These are phyloP conservation scores for Myxozyma udenii DNA, from an alignment of 805 yeast genomes.

Conservation along the genomic window DNA sequence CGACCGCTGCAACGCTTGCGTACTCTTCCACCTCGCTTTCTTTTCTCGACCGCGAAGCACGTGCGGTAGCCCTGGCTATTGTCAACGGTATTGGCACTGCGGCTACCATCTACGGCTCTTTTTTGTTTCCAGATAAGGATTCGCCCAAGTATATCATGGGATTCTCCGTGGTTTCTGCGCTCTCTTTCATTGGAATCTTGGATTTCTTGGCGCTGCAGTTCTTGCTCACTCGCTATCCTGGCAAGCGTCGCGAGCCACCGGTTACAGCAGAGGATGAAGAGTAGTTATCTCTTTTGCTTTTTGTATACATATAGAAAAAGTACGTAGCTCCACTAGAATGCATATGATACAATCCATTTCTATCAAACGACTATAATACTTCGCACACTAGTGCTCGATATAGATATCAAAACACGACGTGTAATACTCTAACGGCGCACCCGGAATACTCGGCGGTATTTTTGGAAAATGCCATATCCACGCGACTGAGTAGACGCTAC, in stretches of 20 bases:
- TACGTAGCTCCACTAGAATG: too few species aligned
- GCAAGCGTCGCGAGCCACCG: background rate
- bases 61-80: constrained; percentile 21
- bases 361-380: too few species aligned
- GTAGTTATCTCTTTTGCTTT: too few species aligned
- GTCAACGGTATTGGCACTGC: constrained; percentile 21
- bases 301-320: too few species aligned
- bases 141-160: constrained; percentile 23
- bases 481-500: constrained; percentile 16
- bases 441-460: constrained; percentile 20
- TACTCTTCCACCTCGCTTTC: constrained; percentile 17
- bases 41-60: constrained; percentile 20
- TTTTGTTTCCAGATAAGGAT: constrained; percentile 14
- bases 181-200: constrained; percentile 15
- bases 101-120: constrained; percentile 14
- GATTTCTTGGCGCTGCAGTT: constrained; percentile 13
- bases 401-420: constrained; percentile 22
- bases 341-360: too few species aligned
- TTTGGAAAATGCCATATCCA: constrained; percentile 33
- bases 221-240: constrained; percentile 10
- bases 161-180: constrained; percentile 14
- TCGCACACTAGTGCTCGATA: background rate
- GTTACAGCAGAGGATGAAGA: too few species aligned
- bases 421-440: constrained; percentile 27
- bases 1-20: constrained; percentile 17